Conservation (phyloP, 352 stramenopile genomes). For the Pythium volutum region DNA sequence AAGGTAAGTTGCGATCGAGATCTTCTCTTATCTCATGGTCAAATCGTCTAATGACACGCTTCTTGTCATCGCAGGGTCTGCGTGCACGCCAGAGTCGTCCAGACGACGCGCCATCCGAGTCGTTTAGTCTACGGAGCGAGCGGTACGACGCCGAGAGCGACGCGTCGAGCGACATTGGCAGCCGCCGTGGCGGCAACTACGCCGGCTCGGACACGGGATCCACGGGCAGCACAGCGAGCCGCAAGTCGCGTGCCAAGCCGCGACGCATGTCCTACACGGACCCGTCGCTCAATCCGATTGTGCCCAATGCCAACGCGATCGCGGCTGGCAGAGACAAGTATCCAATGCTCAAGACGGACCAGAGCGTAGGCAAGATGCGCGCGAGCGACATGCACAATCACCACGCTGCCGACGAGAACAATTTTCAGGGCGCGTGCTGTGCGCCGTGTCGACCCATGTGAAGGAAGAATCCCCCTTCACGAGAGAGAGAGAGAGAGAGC, state of each 20-base stretch:
- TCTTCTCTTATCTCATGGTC: neutral
- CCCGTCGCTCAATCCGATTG: slow-evolving; percentile 52
- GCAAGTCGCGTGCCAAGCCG: slow-evolving; percentile 24
- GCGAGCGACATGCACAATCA: slow-evolving; percentile 9
- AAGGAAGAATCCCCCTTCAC: neutral
- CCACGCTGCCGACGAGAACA: slow-evolving; percentile 25
- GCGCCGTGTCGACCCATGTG: slow-evolving; percentile 63
- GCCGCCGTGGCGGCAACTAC: slow-evolving; percentile 37
- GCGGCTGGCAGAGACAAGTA: slow-evolving; percentile 42
- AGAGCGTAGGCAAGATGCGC: slow-evolving; percentile 44
- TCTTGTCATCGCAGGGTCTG: slow-evolving; percentile 54
- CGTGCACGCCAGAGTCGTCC: slow-evolving; percentile 67
- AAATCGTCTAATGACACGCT: neutral
- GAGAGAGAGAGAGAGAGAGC: no score
- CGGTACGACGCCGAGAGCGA: slow-evolving; percentile 82
- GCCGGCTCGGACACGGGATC: slow-evolving; percentile 67
- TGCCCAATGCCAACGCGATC: slow-evolving; percentile 70
- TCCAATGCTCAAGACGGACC: slow-evolving; percentile 77
- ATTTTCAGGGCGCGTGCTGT: slow-evolving; percentile 51
- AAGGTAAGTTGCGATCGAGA: slow-evolving; percentile 23
- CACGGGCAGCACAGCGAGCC: slow-evolving; percentile 37
- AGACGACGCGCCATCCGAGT: slow-evolving; percentile 68
- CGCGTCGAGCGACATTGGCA: slow-evolving; percentile 72
- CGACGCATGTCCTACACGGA: slow-evolving; percentile 55
- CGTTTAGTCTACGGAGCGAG: slow-evolving; percentile 81